A percentile compares a stretch with the other conserved stretches of the same genome.
phyloP scores from a whole-genome alignment of 2,329 filamentous ascomycete species.

The Trematosphaeria pertusa region DNA sequence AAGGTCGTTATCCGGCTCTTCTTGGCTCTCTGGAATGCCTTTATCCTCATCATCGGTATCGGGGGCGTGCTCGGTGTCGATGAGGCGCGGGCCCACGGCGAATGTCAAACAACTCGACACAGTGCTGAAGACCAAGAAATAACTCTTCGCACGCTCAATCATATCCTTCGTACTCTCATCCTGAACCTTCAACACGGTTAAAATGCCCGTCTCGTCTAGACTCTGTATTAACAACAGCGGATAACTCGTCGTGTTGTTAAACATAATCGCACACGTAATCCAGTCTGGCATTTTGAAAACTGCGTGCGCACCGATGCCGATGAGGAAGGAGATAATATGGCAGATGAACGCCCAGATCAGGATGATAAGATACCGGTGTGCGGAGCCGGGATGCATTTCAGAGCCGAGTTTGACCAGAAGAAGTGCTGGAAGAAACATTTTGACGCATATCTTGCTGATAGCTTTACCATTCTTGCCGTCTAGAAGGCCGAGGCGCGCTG shows the following conservation, averaged over 20 bases:
- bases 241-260: conserved; percentile 64
- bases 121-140: conserved; percentile 70
- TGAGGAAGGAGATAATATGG: conserved; percentile 55
- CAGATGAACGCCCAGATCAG: conserved; percentile 60
- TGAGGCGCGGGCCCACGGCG: conserved; percentile 65
- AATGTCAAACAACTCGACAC: conserved; percentile 69
- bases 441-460: conserved; percentile 60
- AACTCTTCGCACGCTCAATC: conserved; percentile 67
- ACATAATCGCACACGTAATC: conserved; percentile 61
- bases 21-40: conserved; percentile 1
- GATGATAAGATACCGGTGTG: conserved; percentile 55
- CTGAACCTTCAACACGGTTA: conserved; percentile 54
- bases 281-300: conserved; percentile 59
- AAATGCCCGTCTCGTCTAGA: conserved; percentile 63
- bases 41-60: conserved; percentile 29
- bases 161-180: conserved; percentile 53
- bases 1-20: conserved; percentile 9
- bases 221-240: conserved; percentile 60
- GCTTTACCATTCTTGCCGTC: conserved; percentile 57
- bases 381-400: conserved; percentile 56
- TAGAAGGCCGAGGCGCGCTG: conserved; percentile 56
- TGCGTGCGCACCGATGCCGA: conserved; percentile 53
- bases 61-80: conserved; percentile 52
- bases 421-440: conserved; percentile 60
- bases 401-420: conserved; percentile 61